These are phyloP conservation scores for Plasmodium falciparum DNA, from an alignment of 169 alveolate species.

Conservation along the genomic window DNA sequence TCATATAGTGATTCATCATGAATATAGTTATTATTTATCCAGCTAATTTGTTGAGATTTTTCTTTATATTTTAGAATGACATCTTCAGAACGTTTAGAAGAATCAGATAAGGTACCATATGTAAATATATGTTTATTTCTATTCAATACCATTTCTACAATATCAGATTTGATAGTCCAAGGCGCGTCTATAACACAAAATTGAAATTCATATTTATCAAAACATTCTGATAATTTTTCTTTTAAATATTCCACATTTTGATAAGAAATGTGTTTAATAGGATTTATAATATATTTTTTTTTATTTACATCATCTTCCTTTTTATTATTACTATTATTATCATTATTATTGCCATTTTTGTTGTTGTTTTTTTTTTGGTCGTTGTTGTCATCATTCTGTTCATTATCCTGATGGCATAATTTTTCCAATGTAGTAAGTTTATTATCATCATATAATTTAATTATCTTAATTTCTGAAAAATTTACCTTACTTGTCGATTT, in stretches of 20 bases:
- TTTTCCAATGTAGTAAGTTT: conserved; percentile 13
- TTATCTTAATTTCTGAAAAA: conserved; percentile 12
- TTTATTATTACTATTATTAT: neutral
- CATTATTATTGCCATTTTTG: neutral
- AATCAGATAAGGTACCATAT: conserved; percentile 61
- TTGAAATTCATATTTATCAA: conserved; percentile 29
- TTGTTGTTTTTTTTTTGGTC: too few relatives aligned
- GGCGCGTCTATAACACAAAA: conserved; percentile 67
- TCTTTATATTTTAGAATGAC: conserved; percentile 37
- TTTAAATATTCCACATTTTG: conserved; percentile 15
- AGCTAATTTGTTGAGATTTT: conserved; percentile 35
- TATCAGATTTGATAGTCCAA: conserved; percentile 48
- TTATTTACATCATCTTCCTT: neutral
- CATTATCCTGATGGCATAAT: neutral
- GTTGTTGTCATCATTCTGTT: neutral
- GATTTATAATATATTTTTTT: neutral
- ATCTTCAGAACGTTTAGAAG: conserved; percentile 15
- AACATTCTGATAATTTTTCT: conserved; percentile 15
- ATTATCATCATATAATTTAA: conserved; percentile 26
- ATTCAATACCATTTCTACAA: conserved; percentile 21
- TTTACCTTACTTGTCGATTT: conserved; percentile 9
- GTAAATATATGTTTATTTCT: conserved; percentile 45
- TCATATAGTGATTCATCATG: conserved; percentile 69
- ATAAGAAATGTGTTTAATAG: neutral
- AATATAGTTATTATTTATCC: conserved; percentile 64